Evolutionary conservation across 129 eudicot species (phyloP).

Genomic region (carrot (Daucus carota)): DNA sequence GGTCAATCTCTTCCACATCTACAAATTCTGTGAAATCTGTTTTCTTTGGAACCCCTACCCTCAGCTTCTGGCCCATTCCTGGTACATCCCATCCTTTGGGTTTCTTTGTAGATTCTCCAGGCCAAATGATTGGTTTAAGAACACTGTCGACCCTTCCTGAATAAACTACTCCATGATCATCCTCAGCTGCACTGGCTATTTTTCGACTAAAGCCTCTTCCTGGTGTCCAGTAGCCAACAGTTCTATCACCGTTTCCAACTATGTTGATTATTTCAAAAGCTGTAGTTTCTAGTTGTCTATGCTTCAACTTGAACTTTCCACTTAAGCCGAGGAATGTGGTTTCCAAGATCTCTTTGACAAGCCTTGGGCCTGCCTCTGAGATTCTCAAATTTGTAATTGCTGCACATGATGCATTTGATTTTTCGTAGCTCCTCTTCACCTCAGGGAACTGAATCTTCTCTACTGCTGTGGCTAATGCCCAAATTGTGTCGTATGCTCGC

Average conservation of each 20-base stretch:
- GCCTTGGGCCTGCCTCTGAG: conserved; percentile 1
- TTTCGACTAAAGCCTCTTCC: conserved; percentile 21
- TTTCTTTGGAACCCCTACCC: conserved; percentile 41
- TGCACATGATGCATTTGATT: not conserved
- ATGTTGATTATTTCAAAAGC: conserved; percentile 37
- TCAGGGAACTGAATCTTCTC: not conserved
- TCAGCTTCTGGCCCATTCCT: conserved; percentile 21
- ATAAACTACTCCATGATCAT: conserved; percentile 29
- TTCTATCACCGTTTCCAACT: conserved; percentile 25
- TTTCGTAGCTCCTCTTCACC: not conserved
- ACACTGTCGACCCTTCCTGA: not conserved
- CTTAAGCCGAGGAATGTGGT: conserved; percentile 8
- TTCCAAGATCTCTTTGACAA: conserved; percentile 15
- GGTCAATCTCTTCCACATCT: conserved; percentile 16
- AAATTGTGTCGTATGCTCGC: conserved; percentile 16
- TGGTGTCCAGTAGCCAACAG: conserved; percentile 40
- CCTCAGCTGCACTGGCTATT: conserved; percentile 7
- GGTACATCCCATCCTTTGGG: conserved; percentile 60
- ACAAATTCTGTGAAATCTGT: conserved; percentile 35
- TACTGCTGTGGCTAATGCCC: conserved; percentile 5
- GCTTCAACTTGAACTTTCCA: conserved; percentile 10
- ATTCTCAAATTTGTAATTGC: conserved; percentile 18
- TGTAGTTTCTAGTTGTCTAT: conserved; percentile 23
- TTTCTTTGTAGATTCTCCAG: conserved; percentile 10
- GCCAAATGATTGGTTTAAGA: conserved; percentile 23